Base-by-base conservation (phyloP, 495 filamentous ascomycete species). In the Penicillium turbatum region DNA sequence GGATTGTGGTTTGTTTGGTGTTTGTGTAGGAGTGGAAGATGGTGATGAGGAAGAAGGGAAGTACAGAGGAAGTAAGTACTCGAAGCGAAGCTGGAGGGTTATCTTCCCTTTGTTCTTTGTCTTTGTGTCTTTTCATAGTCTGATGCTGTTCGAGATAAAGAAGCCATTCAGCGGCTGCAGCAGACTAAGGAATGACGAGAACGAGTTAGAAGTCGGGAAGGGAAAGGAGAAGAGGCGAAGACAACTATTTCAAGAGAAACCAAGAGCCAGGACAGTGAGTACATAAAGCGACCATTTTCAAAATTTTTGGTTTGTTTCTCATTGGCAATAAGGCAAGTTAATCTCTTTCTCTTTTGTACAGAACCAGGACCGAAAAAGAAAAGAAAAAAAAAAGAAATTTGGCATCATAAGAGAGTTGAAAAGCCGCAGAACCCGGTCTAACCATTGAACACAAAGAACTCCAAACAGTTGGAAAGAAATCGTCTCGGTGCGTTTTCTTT, bases 331-430 rank as follows among this genome's bases (percentile, higher is more conserved):
- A 38, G 45, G 41, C 29, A 30, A 19, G 48, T 46, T 65, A 59
- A 41, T 55, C 35, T 53, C 45, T 56, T 58, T 49, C 35, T 49
- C 47, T 49, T 65, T 65, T 63, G 42, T 65, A 65, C 61, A 67
- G 67, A 72, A 71, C 70, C 70, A 59, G 59, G 61, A 56, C 58
- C 58, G 54, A 59, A 50, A 55, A 62, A n/a, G 40, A 53, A 44
- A 24, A 51, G 61, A 63, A 53, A 57, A 56, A 50, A 62, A 56
- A 57, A 32, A 39, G 55, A 54, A 48, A 57, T 40, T 44, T 43
- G 45, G 55, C 59, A 60, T 54, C 59, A 57, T 54, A 60, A 54
- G 41, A 56, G 49, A 37, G 30, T 27, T 44, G 41, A 30, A 10
- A 17, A 44, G 26, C 40, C 27, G 27, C 40, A 44, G 27, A 30